Evolutionary conservation across 1,284 basidiomycete species (phyloP), one percentile per base, ranked within the genome.

Genomic region (Microbotryum saponariae): DNA sequence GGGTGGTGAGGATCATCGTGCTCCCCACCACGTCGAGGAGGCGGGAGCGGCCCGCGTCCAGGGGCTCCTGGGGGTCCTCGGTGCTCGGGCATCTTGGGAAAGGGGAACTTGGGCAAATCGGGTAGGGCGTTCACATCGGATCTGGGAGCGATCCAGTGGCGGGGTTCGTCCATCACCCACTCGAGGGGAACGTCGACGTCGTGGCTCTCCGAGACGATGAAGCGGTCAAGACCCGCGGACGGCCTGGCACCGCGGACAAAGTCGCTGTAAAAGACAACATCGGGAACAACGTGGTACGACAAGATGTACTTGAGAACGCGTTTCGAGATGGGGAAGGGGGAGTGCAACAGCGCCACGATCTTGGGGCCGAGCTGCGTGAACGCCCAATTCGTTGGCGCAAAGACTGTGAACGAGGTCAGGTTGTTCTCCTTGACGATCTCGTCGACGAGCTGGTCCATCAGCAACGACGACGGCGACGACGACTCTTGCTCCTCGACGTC

Each of bases 221-320:
- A 59, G 10, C 52, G 37, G 3, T 21, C 21, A 20, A 56, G 44
- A 12, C 20, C 52, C 8, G 45, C 50, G 3, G 45, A 23, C 8
- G 47, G 42, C 33, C 59, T 53, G n/a, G 70, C 62, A 14, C 51
- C 60, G 56, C 67, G 56, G 58, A 65, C 42, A 47, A 63, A 68
- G 65, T 73, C 72, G 29, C 66, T 58, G 63, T 65, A 66, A 68
- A 72, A 72, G 29, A 65, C 53, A 10, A 69, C 31, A 52, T 71
- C 63, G 6, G 73, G 72, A 3, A 70, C 67, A 56, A 73, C 58
- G 59, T 73, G 72, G 55, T 67, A 70, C 2, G 59, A 54, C 10
- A 72, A 59, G 31, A 71, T 49, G 53, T 70, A 69, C 56, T 71
- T 71, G 54, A 73, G 64, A 23, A 69, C 55, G 42, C 54, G 56